phyloP scores from a whole-genome alignment of 257 asterid species.

The Linaria vulgaris region DNA sequence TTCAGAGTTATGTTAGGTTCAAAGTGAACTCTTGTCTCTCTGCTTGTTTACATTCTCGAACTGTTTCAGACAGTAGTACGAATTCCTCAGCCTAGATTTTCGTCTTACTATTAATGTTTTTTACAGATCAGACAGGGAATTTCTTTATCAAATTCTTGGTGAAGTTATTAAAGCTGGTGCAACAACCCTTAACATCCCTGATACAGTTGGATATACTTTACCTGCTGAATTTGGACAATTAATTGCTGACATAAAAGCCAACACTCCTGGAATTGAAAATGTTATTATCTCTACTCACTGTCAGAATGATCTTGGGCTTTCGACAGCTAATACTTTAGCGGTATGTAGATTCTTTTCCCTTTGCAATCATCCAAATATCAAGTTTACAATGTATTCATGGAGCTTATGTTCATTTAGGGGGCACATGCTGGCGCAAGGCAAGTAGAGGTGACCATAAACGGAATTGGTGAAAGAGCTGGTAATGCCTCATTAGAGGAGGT shows the following conservation, averaged over 20 bases:
- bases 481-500: slow-evolving; percentile 99
- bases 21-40: too few species aligned
- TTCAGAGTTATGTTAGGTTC: too few species aligned
- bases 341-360: slow-evolving; percentile 39
- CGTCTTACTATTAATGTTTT: too few species aligned
- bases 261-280: slow-evolving; percentile 85
- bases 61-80: too few species aligned
- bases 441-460: slow-evolving; percentile 91
- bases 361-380: slow-evolving; percentile 13
- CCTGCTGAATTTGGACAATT: slow-evolving; percentile 78
- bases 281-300: slow-evolving; percentile 92
- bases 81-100: too few species aligned
- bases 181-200: slow-evolving; percentile 97
- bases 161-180: slow-evolving; percentile 97
- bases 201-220: slow-evolving; percentile 84
- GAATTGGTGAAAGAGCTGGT: slow-evolving; percentile 98
- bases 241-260: slow-evolving; percentile 82
- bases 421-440: slow-evolving; percentile 97
- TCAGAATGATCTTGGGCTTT: slow-evolving; percentile 96
- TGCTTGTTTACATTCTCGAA: too few species aligned
- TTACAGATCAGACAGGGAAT: slow-evolving; percentile 74
- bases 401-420: slow-evolving; percentile 52
- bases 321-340: slow-evolving; percentile 85
- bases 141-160: slow-evolving; percentile 83
- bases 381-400: slow-evolving; percentile 20